A percentile compares a stretch with the other conserved stretches of the same genome.
phyloP scores from a whole-genome alignment of 371 early-diverging fungal species.

The Choanephora cucurbitarum region DNA sequence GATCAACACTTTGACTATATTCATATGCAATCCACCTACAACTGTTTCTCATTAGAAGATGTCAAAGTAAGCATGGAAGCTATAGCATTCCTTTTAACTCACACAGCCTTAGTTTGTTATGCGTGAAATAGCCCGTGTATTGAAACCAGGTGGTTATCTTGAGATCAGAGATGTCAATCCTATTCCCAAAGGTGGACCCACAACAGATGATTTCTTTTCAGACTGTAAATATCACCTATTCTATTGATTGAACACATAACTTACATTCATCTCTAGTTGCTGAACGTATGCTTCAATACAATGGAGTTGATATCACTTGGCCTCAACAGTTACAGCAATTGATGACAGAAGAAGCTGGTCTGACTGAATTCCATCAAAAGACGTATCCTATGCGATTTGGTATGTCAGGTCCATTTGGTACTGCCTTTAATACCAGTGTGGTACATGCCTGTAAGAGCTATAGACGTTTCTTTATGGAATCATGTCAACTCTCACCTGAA shows the following conservation, averaged over 20 bases:
- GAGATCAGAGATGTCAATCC: conserved; percentile 59
- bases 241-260: too few relatives aligned
- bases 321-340: conserved; percentile 23
- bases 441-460: conserved; percentile 13
- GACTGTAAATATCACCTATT: neutral
- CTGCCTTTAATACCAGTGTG: conserved; percentile 14
- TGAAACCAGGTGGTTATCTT: conserved; percentile 60
- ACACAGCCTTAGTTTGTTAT: conserved; percentile 26
- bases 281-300: conserved; percentile 6
- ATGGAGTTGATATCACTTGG: conserved; percentile 37
- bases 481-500: conserved; percentile 6
- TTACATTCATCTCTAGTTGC: too few relatives aligned
- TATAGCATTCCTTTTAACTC: neutral
- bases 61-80: conserved; percentile 28
- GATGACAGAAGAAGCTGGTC: conserved; percentile 16
- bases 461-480: conserved; percentile 18
- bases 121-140: conserved; percentile 33
- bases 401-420: conserved; percentile 16
- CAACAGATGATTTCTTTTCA: conserved; percentile 28
- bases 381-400: conserved; percentile 26
- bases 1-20: conserved; percentile 59
- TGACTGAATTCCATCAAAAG: conserved; percentile 42
- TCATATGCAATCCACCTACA: conserved; percentile 50
- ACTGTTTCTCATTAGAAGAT: conserved; percentile 34
- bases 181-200: conserved; percentile 51